These are phyloP conservation scores for Boletus pseudopeckii DNA, from an alignment of 768 basidiomycete genomes.

Conservation along the genomic window DNA sequence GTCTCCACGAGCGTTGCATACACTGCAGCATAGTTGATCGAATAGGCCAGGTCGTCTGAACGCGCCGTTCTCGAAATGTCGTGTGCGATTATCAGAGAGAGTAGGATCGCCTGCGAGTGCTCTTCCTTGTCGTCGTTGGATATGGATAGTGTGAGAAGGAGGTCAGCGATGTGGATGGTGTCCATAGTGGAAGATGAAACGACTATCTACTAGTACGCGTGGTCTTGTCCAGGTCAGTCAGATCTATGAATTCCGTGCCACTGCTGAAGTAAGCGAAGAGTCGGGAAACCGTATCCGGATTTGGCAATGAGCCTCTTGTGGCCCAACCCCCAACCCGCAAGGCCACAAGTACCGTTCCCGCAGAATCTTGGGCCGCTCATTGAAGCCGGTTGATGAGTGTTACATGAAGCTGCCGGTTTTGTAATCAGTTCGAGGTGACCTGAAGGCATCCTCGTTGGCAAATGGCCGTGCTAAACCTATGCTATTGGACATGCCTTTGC, in stretches of 20 bases:
- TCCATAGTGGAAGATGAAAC: constrained; percentile 12
- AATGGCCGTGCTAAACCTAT: constrained; percentile 28
- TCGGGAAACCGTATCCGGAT: not conserved
- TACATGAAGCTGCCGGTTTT: constrained; percentile 10
- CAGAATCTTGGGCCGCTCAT: not conserved
- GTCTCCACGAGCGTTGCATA: constrained; percentile 29
- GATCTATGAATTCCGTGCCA: not conserved
- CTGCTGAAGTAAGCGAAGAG: not conserved
- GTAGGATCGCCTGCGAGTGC: constrained; percentile 47
- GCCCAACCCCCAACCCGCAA: not conserved
- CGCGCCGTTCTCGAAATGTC: constrained; percentile 48
- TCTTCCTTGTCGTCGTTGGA: constrained; percentile 31
- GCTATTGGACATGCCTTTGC: constrained; percentile 14
- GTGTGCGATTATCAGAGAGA: constrained; percentile 50
- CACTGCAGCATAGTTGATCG: constrained; percentile 60
- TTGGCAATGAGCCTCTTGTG: not conserved
- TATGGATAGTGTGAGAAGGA: constrained; percentile 42
- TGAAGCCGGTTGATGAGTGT: not conserved
- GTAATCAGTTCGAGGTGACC: constrained; percentile 20
- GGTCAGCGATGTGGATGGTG: constrained; percentile 46
- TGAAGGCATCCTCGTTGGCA: constrained; percentile 27
- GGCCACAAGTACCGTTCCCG: not conserved
- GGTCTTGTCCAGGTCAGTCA: not conserved
- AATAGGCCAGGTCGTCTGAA: constrained; percentile 51
- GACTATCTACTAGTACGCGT: too few species aligned